phyloP scores from a whole-genome alignment of 768 basidiomycete species.

The Phlebiopsis flavidoalba region DNA sequence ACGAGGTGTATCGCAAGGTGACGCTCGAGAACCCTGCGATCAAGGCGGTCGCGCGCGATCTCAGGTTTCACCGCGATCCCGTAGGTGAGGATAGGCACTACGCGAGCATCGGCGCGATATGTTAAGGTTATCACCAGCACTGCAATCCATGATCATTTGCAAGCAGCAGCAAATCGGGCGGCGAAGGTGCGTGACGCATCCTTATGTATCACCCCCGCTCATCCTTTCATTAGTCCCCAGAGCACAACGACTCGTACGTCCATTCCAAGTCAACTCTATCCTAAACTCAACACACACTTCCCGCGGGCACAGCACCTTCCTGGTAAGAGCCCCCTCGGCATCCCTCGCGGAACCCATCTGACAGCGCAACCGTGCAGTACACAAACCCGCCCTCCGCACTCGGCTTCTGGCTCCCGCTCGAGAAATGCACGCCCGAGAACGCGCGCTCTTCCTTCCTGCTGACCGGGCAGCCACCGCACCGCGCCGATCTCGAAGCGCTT shows the following conservation, averaged over 20 bases:
- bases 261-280: neutral
- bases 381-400: conserved; percentile 89
- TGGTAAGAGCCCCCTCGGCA: neutral
- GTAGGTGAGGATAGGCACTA: conserved; percentile 41
- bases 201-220: neutral
- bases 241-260: conserved; percentile 91
- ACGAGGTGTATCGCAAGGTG: conserved; percentile 72
- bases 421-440: conserved; percentile 76
- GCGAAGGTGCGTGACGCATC: conserved; percentile 56
- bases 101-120: neutral
- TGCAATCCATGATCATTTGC: conserved; percentile 94
- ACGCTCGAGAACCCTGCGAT: conserved; percentile 79
- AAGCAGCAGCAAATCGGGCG: conserved; percentile 93
- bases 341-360: neutral
- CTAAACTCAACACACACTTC: neutral
- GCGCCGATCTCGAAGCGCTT: conserved; percentile 79
- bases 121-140: conserved; percentile 37
- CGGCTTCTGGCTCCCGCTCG: conserved; percentile 96
- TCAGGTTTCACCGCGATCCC: conserved; percentile 83
- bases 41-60: conserved; percentile 63
- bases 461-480: conserved; percentile 83
- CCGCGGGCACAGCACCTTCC: neutral
- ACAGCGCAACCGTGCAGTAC: conserved; percentile 47
- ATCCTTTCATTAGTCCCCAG: conserved; percentile 52
- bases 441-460: conserved; percentile 68